A percentile compares a stretch with the other conserved stretches of the same genome.
Evolutionary conservation across 768 basidiomycete genomes (phyloP).

Genomic region (Candolleomyces eurysporus): DNA sequence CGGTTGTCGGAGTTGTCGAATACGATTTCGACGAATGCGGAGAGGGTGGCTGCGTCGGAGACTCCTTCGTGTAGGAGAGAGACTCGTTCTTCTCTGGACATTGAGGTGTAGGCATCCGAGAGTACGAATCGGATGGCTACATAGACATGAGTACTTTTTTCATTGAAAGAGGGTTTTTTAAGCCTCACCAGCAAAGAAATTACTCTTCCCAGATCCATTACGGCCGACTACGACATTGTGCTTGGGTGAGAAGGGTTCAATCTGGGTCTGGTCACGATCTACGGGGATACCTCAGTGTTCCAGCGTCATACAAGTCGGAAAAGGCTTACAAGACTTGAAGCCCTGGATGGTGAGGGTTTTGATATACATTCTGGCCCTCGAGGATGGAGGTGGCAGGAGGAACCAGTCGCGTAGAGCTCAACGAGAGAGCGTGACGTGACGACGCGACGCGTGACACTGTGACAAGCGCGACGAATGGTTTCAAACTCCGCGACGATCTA

Average conservation of each 20-base stretch:
- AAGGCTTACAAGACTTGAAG: conserved; percentile 93
- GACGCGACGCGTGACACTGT: neutral
- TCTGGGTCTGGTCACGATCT: conserved; percentile 88
- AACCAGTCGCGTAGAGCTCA: neutral
- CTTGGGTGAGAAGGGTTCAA: conserved; percentile 90
- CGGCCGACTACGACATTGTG: conserved; percentile 97
- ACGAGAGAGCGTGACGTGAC: no score
- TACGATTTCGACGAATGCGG: conserved; percentile 92
- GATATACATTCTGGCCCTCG: conserved; percentile 58
- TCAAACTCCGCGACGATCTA: no score
- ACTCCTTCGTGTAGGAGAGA: conserved; percentile 91
- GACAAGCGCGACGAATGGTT: no score
- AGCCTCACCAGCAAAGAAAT: conserved; percentile 91
- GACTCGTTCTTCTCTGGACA: conserved; percentile 91
- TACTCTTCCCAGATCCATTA: conserved; percentile 98
- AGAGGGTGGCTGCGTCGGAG: conserved; percentile 82
- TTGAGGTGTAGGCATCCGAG: conserved; percentile 95
- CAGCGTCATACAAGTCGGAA: neutral
- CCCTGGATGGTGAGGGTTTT: conserved; percentile 90
- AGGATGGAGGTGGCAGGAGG: neutral
- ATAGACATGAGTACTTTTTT: neutral
- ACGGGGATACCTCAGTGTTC: conserved; percentile 9
- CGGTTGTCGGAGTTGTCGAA: conserved; percentile 95
- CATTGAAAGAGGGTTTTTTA: neutral
- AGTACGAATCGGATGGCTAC: conserved; percentile 95